Base-by-base conservation (phyloP, 2,329 filamentous ascomycete species). In the Colletotrichum eremochloae region DNA sequence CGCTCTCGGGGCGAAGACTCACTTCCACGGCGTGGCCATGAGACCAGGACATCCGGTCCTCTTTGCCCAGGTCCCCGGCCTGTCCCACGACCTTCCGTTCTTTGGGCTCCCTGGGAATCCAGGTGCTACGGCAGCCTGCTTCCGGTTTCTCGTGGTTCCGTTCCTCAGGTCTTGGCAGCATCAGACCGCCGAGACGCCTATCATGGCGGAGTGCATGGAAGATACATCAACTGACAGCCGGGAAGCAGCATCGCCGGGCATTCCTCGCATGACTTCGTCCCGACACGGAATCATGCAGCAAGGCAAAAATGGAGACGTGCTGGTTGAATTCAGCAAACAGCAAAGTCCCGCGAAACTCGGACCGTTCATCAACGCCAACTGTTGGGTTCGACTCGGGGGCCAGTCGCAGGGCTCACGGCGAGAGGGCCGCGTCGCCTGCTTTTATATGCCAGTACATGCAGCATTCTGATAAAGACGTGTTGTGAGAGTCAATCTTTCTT, bases 281-380 rank as follows among this genome's bases (percentile, higher is more conserved):
- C 56, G 38, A 12, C 56, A 44, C 24, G 56, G 56, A 24, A 18
- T 11, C 7, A 15, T 60, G n/a, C 38, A 18, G 33, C 33, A 64
- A 29, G 7, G 5, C 18, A 20, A 36, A 14, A 36, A 53, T 15
- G 61, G 46, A 29, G 50, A 36, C 12, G 4, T 65, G n/a, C 8
- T 24, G 9, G 61, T 57, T 18, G 50, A 46, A 15, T 12, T 65
- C 11, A 56, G 50, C 52, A 56, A 56, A 50, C 38, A 65, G 50
- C 50, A 56, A 29, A 64, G 50, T 33, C 63, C 63, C 20, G 63
- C 63, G 31, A 65, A 65, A 33, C 48, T 56, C 12, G 61, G 46
- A 3, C 44, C 55, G 3, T 61, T 52, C 55, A 40, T 44, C 20
- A 24, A 11, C 36, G 64, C 56, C n/a, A 61, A 67, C 31, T 61